phyloP scores from a whole-genome alignment of 2,329 filamentous ascomycete genomes.

The Aspergillus fijiensis region DNA sequence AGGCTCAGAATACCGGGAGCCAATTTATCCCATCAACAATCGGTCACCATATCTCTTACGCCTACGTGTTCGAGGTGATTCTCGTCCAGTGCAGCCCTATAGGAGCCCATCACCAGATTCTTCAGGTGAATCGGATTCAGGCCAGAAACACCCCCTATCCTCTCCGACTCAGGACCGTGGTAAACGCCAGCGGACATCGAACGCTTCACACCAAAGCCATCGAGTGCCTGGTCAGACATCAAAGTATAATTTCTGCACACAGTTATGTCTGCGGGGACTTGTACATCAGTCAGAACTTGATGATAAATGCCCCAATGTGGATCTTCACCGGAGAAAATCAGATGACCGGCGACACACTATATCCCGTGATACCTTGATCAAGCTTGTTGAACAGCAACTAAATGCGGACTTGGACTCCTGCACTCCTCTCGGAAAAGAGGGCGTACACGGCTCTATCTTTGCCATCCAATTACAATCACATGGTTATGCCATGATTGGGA shows the following conservation, averaged over 20 bases:
- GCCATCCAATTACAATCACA: not conserved
- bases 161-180: slow-evolving; percentile 1
- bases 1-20: slow-evolving; percentile 1
- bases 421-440: not conserved
- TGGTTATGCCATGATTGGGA: slow-evolving; percentile 7
- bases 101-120: not conserved
- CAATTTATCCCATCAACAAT: not conserved
- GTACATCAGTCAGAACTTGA: not conserved
- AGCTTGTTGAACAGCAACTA: not conserved
- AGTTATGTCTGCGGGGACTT: slow-evolving; percentile 4
- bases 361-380: not conserved
- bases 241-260: slow-evolving; percentile 5
- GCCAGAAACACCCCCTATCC: not conserved
- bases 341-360: not conserved
- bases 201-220: not conserved
- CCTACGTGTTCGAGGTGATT: not conserved
- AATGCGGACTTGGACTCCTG: slow-evolving; percentile 1
- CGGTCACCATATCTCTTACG: slow-evolving; percentile 6
- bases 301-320: slow-evolving; percentile 2
- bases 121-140: slow-evolving; percentile 1
- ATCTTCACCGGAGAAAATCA: not conserved
- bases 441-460: slow-evolving; percentile 5
- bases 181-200: slow-evolving; percentile 6
- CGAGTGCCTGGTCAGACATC: not conserved
- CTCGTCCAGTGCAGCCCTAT: not conserved